These are phyloP conservation scores for Chalciporus pseudorubinellus DNA, from an alignment of 768 basidiomycete species.

Conservation along the genomic window DNA sequence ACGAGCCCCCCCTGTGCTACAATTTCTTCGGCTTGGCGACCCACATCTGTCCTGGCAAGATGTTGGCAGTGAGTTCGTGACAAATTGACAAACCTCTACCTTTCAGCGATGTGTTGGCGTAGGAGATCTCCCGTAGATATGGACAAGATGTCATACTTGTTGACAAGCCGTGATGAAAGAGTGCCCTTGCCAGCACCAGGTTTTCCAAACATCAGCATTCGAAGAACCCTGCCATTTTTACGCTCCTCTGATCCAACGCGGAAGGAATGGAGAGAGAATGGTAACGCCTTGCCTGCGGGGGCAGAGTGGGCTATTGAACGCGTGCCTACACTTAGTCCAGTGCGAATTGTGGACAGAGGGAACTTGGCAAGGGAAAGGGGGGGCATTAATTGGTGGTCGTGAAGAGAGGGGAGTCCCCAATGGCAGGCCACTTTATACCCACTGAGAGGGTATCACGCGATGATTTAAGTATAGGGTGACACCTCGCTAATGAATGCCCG, in stretches of 20 bases:
- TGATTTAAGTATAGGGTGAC: constrained; percentile 12
- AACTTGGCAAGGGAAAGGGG: constrained; percentile 14
- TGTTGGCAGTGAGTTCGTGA: constrained; percentile 1
- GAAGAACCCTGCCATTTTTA: constrained; percentile 29
- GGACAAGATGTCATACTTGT: constrained; percentile 75
- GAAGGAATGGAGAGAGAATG: constrained; percentile 49
- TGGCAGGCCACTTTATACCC: constrained; percentile 19
- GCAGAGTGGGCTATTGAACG: constrained; percentile 32
- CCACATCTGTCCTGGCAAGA: constrained; percentile 59
- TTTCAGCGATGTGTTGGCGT: constrained; percentile 76
- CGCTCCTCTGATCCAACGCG: constrained; percentile 29
- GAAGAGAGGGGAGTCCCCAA: background rate
- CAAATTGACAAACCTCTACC: constrained; percentile 13
- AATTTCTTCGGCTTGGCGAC: constrained; percentile 69
- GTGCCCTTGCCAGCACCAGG: constrained; percentile 85
- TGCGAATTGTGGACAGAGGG: constrained; percentile 11
- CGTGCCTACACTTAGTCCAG: constrained; percentile 9
- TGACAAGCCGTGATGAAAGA: constrained; percentile 66
- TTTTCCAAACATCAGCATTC: constrained; percentile 60
- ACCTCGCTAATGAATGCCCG: constrained; percentile 1
- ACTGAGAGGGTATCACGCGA: constrained; percentile 13
- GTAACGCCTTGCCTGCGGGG: constrained; percentile 40
- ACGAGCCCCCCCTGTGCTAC: constrained; percentile 77
- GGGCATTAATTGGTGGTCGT: constrained; percentile 17
- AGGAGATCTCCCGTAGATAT: constrained; percentile 85